phyloP scores from a whole-genome alignment of 2,329 filamentous ascomycete genomes.

The Beauveria rudraprayagi region DNA sequence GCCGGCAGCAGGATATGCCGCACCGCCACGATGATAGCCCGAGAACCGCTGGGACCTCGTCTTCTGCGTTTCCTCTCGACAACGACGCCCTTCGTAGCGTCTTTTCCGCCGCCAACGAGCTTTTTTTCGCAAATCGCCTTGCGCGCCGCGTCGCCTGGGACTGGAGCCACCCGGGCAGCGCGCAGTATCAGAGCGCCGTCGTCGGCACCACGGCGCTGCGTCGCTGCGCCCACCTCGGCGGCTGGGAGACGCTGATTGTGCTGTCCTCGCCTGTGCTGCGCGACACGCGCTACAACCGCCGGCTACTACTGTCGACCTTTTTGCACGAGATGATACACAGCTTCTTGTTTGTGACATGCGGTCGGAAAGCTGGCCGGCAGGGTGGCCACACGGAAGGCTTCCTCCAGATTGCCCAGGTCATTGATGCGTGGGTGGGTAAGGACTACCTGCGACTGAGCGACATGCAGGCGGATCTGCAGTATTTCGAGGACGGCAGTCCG shows the following conservation, averaged over 20 bases:
- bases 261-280: conserved; percentile 52
- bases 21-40: background rate
- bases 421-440: conserved; percentile 53
- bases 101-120: conserved; percentile 51
- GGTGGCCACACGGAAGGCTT: conserved; percentile 57
- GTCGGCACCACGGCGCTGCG: conserved; percentile 57
- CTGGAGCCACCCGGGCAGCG: conserved; percentile 45
- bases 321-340: conserved; percentile 61
- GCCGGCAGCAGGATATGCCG: background rate
- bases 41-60: conserved; percentile 21
- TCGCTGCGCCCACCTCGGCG: conserved; percentile 39
- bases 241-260: conserved; percentile 56
- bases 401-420: conserved; percentile 47
- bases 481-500: conserved; percentile 31
- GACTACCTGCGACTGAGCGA: conserved; percentile 47
- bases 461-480: conserved; percentile 53
- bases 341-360: conserved; percentile 56
- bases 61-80: conserved; percentile 44
- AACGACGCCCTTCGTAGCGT: conserved; percentile 49
- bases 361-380: conserved; percentile 44
- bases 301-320: conserved; percentile 56
- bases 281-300: conserved; percentile 47
- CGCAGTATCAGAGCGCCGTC: conserved; percentile 45
- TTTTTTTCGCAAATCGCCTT: conserved; percentile 53
- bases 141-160: conserved; percentile 53